A percentile compares a stretch with the other conserved stretches of the same genome.
These are phyloP conservation scores for Dimargaris xerosporica DNA, from an alignment of 192 early-diverging fungal genomes.

Conservation along the genomic window DNA sequence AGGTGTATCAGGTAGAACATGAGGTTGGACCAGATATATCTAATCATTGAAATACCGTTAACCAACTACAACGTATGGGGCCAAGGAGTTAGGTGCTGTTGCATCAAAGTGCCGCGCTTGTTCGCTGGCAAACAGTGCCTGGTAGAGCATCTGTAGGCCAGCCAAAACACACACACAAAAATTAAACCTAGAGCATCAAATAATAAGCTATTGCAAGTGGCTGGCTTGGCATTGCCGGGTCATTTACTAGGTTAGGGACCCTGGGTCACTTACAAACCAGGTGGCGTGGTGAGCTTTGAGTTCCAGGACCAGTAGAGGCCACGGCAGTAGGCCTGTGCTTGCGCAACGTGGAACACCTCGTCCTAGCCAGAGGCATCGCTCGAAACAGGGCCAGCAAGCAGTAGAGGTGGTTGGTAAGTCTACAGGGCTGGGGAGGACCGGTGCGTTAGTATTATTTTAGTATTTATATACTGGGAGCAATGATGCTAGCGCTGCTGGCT, in stretches of 20 bases:
- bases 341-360: slow-evolving; percentile 86
- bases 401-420: not conserved
- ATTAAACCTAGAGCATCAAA: too few species aligned
- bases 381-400: not conserved
- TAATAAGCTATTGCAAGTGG: too few species aligned
- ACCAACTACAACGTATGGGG: too few species aligned
- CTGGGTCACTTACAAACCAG: slow-evolving; percentile 54
- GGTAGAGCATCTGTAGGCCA: too few species aligned
- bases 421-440: not conserved
- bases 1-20: slow-evolving; percentile 3
- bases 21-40: slow-evolving; percentile 18
- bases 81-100: too few species aligned
- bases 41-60: too few species aligned
- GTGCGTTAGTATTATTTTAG: too few species aligned
- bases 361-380: slow-evolving; percentile 37
- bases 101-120: too few species aligned
- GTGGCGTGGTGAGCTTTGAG: slow-evolving; percentile 94
- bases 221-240: too few species aligned
- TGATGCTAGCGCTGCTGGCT: not conserved
- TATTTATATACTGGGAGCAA: not conserved
- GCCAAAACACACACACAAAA: too few species aligned
- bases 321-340: slow-evolving; percentile 72
- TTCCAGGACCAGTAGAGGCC: slow-evolving; percentile 63
- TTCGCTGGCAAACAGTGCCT: too few species aligned
- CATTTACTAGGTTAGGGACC: too few species aligned